A percentile compares a stretch with the other conserved stretches of the same genome.
Evolutionary conservation across 768 basidiomycete genomes (phyloP).

Genomic region (Piloderma croceum): DNA sequence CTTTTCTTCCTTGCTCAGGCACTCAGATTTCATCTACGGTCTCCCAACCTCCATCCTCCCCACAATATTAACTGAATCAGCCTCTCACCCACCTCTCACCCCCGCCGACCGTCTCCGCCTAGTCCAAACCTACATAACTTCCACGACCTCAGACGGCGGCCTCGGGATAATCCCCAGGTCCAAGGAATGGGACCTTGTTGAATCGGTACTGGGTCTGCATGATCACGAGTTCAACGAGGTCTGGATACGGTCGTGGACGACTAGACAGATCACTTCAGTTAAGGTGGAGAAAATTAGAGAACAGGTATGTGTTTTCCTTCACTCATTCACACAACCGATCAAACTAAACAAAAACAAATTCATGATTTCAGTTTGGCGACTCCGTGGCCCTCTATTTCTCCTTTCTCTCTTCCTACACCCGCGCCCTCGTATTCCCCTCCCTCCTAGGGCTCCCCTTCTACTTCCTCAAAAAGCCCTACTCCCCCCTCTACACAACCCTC

Average conservation of each 20-base stretch:
- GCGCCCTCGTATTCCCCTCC: constrained; percentile 72
- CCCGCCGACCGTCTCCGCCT: constrained; percentile 81
- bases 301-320: constrained; percentile 44
- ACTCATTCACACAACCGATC: not conserved
- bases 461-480: constrained; percentile 68
- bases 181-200: constrained; percentile 72
- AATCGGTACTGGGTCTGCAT: constrained; percentile 79
- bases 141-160: constrained; percentile 70
- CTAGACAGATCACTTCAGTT: constrained; percentile 53
- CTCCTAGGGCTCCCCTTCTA: constrained; percentile 63
- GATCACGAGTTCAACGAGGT: constrained; percentile 73
- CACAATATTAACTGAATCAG: constrained; percentile 35
- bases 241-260: constrained; percentile 77
- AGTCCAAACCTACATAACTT: constrained; percentile 65
- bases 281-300: constrained; percentile 67
- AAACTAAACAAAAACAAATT: too few relatives aligned
- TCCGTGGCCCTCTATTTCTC: constrained; percentile 83
- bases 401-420: constrained; percentile 82
- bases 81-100: constrained; percentile 40
- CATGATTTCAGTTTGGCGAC: constrained; percentile 59
- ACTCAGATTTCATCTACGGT: constrained; percentile 72
- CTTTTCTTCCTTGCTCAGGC: constrained; percentile 31
- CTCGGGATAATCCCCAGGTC: constrained; percentile 74
- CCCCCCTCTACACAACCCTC: constrained; percentile 66
- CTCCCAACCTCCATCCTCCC: constrained; percentile 52